Evolutionary conservation across 306 rosid species (phyloP), one percentile per base, ranked within the genome.

Genomic region (Ormosia semicastrata): DNA sequence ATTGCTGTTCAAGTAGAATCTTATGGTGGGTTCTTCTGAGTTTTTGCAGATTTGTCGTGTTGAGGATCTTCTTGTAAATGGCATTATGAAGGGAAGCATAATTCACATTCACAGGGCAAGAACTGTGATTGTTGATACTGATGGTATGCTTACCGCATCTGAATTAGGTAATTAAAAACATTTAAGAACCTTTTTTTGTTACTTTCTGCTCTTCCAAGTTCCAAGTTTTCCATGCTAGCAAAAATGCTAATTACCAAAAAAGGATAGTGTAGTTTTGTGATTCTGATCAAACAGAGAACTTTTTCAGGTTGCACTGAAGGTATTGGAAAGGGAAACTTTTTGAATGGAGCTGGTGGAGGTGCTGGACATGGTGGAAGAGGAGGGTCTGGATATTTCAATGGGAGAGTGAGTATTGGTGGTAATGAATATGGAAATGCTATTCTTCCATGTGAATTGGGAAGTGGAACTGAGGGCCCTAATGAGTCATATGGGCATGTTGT

Each of bases 341-440:
- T 94, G 79, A 92, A 93, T 86, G 99, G 99, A 85, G 94, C 99
- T 88, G 98, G 98, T 52, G 96, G 99, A 77, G 99, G 99, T 71
- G 99, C 98, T 81, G 99, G 99, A 65, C 97, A 95, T 88, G 99
- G 99, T 72, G 99, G 99, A 85, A 87, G 88, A 89, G 99, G 99
- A 66, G 99, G 99, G 17, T 92, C 98, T 68, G 99, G 99, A 57
- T 91, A 87, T 87, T 93, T 87, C 88, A 86, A 90, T 18, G 98
- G 99, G 82, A 86, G 87, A 88, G 78, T 82, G 82, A 88, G 95
- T 87, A 74, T 68, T 74, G 99, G 99, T 40, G 99, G 99, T 71
- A 85, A 84, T 83, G 89, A 89, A 57, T 95, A 95, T 77, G 99
- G 99, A 70, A 89, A 88, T 90, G 96, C 98, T 77, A 88, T 89